Conservation (phyloP, 2,329 filamentous ascomycete genomes). For the Coleophoma cylindrospora region DNA sequence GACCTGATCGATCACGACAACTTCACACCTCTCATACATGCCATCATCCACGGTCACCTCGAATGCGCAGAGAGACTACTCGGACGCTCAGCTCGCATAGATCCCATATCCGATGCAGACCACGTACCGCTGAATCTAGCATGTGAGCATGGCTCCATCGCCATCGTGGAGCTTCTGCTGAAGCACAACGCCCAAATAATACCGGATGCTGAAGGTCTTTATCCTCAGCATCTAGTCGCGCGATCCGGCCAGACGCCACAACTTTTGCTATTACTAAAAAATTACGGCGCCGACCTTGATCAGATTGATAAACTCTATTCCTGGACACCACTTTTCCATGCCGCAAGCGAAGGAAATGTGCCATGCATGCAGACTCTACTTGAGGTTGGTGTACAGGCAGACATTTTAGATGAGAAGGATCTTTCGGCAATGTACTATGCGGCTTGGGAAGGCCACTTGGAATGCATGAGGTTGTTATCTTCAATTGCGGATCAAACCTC, state of each 20-base stretch:
- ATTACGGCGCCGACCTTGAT: constrained; percentile 84
- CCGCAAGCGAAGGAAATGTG: constrained; percentile 92
- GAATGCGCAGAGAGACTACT: constrained; percentile 77
- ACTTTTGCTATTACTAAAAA: constrained; percentile 73
- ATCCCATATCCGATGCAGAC: constrained; percentile 80
- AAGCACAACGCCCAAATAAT: constrained; percentile 75
- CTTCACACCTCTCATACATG: constrained; percentile 92
- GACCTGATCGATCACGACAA: constrained; percentile 93
- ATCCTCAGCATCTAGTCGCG: constrained; percentile 94
- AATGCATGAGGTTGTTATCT: constrained; percentile 86
- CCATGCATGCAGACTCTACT: constrained; percentile 79
- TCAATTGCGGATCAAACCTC: constrained; percentile 30
- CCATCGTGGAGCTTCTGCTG: constrained; percentile 80
- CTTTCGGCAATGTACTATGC: constrained; percentile 97
- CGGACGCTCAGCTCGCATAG: constrained; percentile 72
- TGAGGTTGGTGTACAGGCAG: constrained; percentile 71
- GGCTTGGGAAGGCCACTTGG: constrained; percentile 92
- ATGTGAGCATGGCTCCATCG: constrained; percentile 84
- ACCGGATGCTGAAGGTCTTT: constrained; percentile 93
- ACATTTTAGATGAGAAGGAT: constrained; percentile 84
- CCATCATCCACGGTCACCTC: constrained; percentile 82
- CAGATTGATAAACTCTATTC: constrained; percentile 94
- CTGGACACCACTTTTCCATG: constrained; percentile 95
- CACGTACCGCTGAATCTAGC: constrained; percentile 93
- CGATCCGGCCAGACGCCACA: constrained; percentile 79